A percentile compares a stretch with the other conserved stretches of the same genome.
These are phyloP conservation scores for Chytriomyces sp. DNA, from an alignment of 192 early-diverging fungal genomes.

Conservation along the genomic window DNA sequence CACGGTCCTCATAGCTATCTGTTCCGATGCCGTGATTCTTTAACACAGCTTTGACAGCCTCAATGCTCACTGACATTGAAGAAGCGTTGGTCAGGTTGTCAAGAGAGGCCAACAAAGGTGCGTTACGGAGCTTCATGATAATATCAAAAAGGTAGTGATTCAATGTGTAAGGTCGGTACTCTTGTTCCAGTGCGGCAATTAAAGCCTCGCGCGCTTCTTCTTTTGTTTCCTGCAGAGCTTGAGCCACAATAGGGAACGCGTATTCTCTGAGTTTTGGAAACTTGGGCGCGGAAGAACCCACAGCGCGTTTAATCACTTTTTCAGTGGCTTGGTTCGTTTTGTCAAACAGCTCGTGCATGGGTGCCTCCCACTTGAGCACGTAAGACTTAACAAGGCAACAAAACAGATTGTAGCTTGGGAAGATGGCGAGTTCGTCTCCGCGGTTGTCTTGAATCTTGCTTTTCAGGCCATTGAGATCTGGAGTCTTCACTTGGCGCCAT, in stretches of 20 bases:
- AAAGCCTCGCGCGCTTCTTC: not conserved
- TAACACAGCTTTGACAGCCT: not conserved
- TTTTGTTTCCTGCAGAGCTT: not conserved
- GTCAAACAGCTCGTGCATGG: slow-evolving; percentile 4
- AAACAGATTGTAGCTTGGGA: slow-evolving; percentile 26
- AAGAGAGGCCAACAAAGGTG: not conserved
- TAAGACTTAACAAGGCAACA: not conserved
- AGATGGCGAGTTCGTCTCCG: slow-evolving; percentile 22
- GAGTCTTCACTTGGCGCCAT: not conserved
- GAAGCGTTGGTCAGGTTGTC: not conserved
- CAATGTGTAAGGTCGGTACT: slow-evolving; percentile 10
- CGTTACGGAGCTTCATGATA: not conserved
- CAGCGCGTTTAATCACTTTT: not conserved
- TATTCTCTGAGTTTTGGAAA: not conserved
- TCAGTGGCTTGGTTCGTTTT: not conserved
- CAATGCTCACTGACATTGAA: not conserved
- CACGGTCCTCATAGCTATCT: slow-evolving; percentile 6
- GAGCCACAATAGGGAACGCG: not conserved
- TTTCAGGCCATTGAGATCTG: slow-evolving; percentile 9
- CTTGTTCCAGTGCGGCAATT: not conserved
- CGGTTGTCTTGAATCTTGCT: slow-evolving; percentile 10
- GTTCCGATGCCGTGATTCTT: not conserved
- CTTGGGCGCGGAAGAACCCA: not conserved
- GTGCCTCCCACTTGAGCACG: not conserved
- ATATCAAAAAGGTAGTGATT: slow-evolving; percentile 11